Base-by-base conservation (phyloP, 805 yeast species). In the Brettanomyces naardenensis region DNA sequence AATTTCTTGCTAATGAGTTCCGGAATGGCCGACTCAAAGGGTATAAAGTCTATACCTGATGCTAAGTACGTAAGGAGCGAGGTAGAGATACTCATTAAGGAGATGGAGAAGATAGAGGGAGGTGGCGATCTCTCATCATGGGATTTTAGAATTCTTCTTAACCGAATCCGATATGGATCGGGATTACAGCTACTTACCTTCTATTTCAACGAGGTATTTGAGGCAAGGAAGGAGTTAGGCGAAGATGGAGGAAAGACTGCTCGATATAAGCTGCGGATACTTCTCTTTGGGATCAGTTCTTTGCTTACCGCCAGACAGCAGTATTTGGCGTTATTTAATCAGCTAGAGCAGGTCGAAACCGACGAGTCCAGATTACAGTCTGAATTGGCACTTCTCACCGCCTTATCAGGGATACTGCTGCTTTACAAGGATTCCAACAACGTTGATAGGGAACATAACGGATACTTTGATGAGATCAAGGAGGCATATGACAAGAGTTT, bases 231-330 rank as follows among this genome's bases (percentile, higher is more conserved):
- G n/a, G 57, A 58, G 17, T 66, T 62, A 40, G 80, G 71, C 31
- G 72, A 83, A 80, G 73, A 73, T 46, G 64, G 74, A 13, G 46
- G 63, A 83, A 62, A 95, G 95, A 0, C 73, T 35, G n/a, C n/a
- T 19, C 18, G 31, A 28, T 9, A 22, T 18, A 38, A 39, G 37
- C 29, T 45, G 5, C 35, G 41, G 4, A 31, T 44, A 14, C 26
- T 54, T 4, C 28, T 52, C 6, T 53, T 44, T 33, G 45, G 50
- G 28, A 46, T 57, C 3, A 33, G 45, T 5, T 46, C 52, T 1
- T 43, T 52, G 22, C 42, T 56, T 46, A 44, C 48, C 4, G 46
- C 54, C n/a, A 45, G 54, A 39, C 54, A 53, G 32, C 60, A 55
- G 35, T 45, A 39, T 27, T 37, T 56, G 11, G 48, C 59, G 4